Evolutionary conservation across 371 early-diverging fungal species (phyloP).

Genomic region (Basidiobolus meristosporus): DNA sequence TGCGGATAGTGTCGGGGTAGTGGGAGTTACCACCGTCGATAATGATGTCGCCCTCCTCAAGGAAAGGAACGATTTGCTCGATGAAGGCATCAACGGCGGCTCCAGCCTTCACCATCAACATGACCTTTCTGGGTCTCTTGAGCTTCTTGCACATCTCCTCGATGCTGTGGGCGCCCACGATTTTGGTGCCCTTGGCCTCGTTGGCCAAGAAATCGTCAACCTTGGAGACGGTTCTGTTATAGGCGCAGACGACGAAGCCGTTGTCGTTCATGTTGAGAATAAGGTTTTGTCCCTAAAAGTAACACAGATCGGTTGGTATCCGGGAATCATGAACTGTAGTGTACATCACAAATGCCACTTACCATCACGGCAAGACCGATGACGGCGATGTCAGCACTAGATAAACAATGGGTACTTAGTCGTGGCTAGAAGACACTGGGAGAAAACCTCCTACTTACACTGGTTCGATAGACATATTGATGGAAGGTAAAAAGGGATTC

Average conservation of each 20-base stretch:
- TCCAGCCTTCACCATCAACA: constrained; percentile 97
- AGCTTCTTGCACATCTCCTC: constrained; percentile 83
- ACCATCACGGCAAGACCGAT: constrained; percentile 99
- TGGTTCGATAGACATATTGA: no score
- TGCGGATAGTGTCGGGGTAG: constrained; percentile 91
- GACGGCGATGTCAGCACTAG: constrained; percentile 94
- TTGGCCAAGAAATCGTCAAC: constrained; percentile 85
- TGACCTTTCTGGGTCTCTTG: constrained; percentile 88
- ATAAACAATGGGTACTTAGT: no score
- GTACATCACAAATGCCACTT: constrained; percentile 7
- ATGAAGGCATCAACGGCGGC: constrained; percentile 91
- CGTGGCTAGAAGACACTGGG: no score
- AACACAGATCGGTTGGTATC: not conserved
- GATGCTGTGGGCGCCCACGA: constrained; percentile 85
- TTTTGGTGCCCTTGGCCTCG: constrained; percentile 92
- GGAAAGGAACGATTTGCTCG: constrained; percentile 60
- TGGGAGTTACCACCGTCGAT: constrained; percentile 99
- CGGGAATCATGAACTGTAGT: not conserved
- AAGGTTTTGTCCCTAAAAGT: constrained; percentile 85
- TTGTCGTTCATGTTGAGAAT: constrained; percentile 97
- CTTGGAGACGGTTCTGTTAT: constrained; percentile 93
- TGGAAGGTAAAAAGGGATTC: no score
- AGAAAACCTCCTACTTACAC: no score
- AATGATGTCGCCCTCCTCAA: constrained; percentile 88
- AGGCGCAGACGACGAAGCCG: constrained; percentile 83